Evolutionary conservation across 2,329 filamentous ascomycete species (phyloP).

Genomic region (Triangularia setosa): DNA sequence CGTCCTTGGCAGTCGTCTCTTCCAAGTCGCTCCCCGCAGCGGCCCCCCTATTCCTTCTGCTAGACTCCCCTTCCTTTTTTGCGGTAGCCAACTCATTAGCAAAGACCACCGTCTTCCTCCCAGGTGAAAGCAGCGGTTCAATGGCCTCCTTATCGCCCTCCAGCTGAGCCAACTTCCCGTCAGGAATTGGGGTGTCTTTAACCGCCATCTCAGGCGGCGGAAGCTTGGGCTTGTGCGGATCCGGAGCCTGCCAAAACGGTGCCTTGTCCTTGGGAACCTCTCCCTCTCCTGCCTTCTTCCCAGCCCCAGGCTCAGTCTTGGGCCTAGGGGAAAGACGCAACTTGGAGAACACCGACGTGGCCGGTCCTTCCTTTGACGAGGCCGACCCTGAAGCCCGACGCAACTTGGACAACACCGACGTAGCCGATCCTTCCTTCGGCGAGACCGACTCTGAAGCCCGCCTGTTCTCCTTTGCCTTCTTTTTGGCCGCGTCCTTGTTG

Average conservation of each 20-base stretch:
- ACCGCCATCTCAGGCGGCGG: neutral
- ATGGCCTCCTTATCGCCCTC: conserved; percentile 6
- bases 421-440: no score
- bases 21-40: neutral
- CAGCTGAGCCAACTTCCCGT: neutral
- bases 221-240: neutral
- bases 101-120: no score
- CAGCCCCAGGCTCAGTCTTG: neutral
- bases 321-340: no score
- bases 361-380: no score
- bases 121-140: no score
- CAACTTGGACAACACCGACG: no score
- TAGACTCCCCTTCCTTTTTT: neutral
- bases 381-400: no score
- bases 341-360: no score
- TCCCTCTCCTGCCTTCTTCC: neutral
- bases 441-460: conserved; percentile 15
- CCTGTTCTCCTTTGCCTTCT: conserved; percentile 10
- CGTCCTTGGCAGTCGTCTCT: neutral
- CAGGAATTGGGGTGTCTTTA: neutral
- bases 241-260: neutral
- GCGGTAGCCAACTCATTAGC: neutral
- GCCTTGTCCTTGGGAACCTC: neutral
- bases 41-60: neutral
- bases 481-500: neutral